A percentile compares a stretch with the other conserved stretches of the same genome.
Evolutionary conservation across 2,329 filamentous ascomycete species (phyloP).

Genomic region (Chaetomium globosum): DNA sequence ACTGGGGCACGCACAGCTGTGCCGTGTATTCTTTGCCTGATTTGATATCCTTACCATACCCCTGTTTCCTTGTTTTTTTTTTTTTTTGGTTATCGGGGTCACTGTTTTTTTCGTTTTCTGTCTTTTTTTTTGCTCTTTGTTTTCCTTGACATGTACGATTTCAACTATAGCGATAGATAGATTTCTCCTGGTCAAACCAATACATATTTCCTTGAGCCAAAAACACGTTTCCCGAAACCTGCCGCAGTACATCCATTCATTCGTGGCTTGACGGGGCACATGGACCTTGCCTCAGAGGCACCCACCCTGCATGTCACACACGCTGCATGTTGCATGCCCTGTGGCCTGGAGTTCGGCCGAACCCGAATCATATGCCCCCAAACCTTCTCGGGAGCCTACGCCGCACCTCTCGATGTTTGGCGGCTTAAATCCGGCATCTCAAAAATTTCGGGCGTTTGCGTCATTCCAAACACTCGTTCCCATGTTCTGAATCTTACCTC

Average conservation of each 20-base stretch:
- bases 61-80: neutral
- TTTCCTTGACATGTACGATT: neutral
- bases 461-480: neutral
- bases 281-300: neutral
- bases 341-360: neutral
- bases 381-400: neutral
- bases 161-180: neutral
- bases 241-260: neutral
- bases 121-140: neutral
- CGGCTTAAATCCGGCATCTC: neutral
- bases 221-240: neutral
- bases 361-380: neutral
- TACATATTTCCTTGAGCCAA: neutral
- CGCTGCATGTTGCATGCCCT: neutral
- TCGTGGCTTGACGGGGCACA: neutral
- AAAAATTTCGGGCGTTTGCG: neutral
- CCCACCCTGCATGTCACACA: neutral
- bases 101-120: neutral
- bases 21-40: constrained; percentile 3
- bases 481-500: neutral
- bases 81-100: neutral
- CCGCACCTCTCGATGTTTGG: neutral
- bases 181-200: constrained; percentile 1
- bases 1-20: neutral
- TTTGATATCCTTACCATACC: constrained; percentile 7